A percentile compares a stretch with the other conserved stretches of the same genome.
These are phyloP conservation scores for Phytophthora citricola DNA, from an alignment of 352 stramenopile species.

Conservation along the genomic window DNA sequence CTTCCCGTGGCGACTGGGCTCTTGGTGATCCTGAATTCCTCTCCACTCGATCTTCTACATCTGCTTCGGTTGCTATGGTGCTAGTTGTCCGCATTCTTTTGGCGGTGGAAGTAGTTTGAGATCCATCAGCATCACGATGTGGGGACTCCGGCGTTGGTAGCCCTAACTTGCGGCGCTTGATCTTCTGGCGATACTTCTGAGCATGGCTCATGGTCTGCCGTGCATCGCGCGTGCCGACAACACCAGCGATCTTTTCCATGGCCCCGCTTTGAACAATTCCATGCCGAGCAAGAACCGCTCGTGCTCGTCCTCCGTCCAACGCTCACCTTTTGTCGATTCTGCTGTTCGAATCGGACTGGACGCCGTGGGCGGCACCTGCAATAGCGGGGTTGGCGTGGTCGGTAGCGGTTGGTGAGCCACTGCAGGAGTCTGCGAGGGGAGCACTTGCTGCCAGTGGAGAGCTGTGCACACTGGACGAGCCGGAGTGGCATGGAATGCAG, in stretches of 20 bases:
- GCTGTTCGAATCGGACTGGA: conserved; percentile 8
- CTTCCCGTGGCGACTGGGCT: conserved; percentile 28
- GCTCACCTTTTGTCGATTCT: conserved; percentile 33
- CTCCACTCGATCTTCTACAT: conserved; percentile 16
- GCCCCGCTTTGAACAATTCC: conserved; percentile 51
- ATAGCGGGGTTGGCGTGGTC: not conserved
- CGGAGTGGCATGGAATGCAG: conserved; percentile 31
- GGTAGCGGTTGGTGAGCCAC: not conserved
- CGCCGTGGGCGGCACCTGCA: not conserved
- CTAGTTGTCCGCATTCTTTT: conserved; percentile 23
- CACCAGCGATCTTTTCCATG: conserved; percentile 56
- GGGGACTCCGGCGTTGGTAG: conserved; percentile 1
- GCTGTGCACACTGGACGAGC: conserved; percentile 4
- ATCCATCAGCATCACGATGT: not conserved
- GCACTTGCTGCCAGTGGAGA: conserved; percentile 1
- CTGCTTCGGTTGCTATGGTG: conserved; percentile 4
- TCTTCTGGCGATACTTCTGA: conserved; percentile 66
- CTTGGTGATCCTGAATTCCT: conserved; percentile 4
- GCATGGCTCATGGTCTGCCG: conserved; percentile 66
- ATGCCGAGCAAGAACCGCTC: conserved; percentile 55
- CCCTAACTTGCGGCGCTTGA: conserved; percentile 43
- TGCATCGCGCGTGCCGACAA: conserved; percentile 53
- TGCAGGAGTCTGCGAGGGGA: not conserved
- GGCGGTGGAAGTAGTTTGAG: conserved; percentile 11
- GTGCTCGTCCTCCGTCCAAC: conserved; percentile 59